Evolutionary conservation across 441 rosid genomes (phyloP).

Genomic region (Euphorbia celastroides): DNA sequence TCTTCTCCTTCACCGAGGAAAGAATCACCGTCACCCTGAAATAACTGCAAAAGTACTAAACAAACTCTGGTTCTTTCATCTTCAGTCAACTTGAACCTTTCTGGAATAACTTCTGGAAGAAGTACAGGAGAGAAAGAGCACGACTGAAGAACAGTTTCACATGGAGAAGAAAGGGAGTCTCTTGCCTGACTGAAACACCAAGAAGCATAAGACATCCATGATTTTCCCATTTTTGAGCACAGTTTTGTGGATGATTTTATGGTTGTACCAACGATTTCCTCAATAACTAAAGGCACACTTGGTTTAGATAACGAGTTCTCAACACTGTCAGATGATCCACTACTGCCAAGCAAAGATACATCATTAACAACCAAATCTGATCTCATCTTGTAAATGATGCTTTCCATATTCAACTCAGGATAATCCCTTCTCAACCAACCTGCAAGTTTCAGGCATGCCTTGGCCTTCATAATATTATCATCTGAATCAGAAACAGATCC

Average conservation of each 20-base stretch:
- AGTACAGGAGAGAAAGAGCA: slow-evolving; percentile 63
- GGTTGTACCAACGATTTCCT: slow-evolving; percentile 77
- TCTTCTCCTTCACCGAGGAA: slow-evolving; percentile 34
- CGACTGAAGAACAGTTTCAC: slow-evolving; percentile 39
- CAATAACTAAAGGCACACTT: slow-evolving; percentile 37
- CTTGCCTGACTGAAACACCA: slow-evolving; percentile 94
- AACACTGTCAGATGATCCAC: slow-evolving; percentile 25
- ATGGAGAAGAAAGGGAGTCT: slow-evolving; percentile 41
- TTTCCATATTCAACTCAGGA: slow-evolving; percentile 44
- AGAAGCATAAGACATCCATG: slow-evolving; percentile 96
- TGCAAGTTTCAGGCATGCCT: slow-evolving; percentile 92
- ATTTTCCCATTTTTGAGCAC: slow-evolving; percentile 87
- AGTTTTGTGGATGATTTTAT: slow-evolving; percentile 84
- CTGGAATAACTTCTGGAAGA: slow-evolving; percentile 56
- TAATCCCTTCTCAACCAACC: slow-evolving; percentile 68
- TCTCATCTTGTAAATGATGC: slow-evolving; percentile 46
- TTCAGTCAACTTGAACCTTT: slow-evolving; percentile 65
- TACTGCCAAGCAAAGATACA: slow-evolving; percentile 32
- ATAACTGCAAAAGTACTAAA: slow-evolving; percentile 41
- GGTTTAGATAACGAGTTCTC: slow-evolving; percentile 35
- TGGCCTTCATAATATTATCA: slow-evolving; percentile 72
- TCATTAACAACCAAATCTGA: slow-evolving; percentile 41
- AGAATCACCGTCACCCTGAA: slow-evolving; percentile 32
- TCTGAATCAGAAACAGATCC: slow-evolving; percentile 43
- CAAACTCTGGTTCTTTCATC: slow-evolving; percentile 59